Evolutionary conservation across 208 protist genomes (phyloP), one percentile per base, ranked within the genome.

Genomic region (Wallacemonas sp.): DNA sequence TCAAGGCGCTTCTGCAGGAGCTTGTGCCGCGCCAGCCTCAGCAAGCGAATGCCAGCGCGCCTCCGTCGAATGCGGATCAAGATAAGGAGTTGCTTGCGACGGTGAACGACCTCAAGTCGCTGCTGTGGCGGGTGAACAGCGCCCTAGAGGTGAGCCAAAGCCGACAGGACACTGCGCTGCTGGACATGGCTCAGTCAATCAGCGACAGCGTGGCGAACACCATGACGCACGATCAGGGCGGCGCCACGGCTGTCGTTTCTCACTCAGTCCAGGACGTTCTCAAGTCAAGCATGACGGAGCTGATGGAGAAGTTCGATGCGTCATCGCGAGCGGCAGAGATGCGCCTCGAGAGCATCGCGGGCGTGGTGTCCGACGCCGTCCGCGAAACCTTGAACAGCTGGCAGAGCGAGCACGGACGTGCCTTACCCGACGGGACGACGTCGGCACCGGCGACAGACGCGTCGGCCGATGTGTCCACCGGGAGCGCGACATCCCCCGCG

Each of bases 121-220:
- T 73, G 24, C 34, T 82, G 1, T 59, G 54, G 13, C 26, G 42
- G 15, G 45, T 64, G 44, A 36, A 30, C 39, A 39, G 76, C 29
- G n/a, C 58, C 6, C n/a, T 71, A 9, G 52, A 66, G 8, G 53
- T 80, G 4, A 64, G 60, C 3, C 69, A 78, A 12, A 73, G 71
- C 6, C 53, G 78, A 33, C 48, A 62, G 27, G 78, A 88, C 60
- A 70, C 72, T 3, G 79, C 78, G 46, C 66, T 89, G 50, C 21
- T 85, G 44, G 66, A 66, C 21, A 53, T 88, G 62, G 83, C 78
- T 33, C 80, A 88, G 63, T 78, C 78, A n/a, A 80, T 93, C 39
- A 85, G 80, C 54, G 87, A 87, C 27, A 86, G 78, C 60, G 80
- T 90, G 53, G 45, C 45, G 19, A 50, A 12, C 21, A 10, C 42